These are phyloP conservation scores for Lycium barbarum DNA, from an alignment of 257 asterid genomes.

Conservation along the genomic window DNA sequence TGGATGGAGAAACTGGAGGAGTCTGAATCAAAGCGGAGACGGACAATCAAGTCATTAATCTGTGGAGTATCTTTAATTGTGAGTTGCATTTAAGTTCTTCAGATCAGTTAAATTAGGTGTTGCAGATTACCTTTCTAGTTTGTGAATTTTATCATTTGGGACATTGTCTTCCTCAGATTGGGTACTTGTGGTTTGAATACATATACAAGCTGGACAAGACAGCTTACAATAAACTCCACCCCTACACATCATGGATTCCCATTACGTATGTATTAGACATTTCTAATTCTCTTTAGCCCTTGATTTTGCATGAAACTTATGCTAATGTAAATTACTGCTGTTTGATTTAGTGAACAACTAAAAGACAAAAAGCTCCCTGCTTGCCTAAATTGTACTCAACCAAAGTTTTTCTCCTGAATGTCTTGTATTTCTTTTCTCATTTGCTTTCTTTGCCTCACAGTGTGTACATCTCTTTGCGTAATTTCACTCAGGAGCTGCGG, in stretches of 20 bases:
- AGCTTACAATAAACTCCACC: conserved; percentile 90
- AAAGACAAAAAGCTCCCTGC: background rate
- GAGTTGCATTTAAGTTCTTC: conserved; percentile 38
- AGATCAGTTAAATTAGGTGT: conserved; percentile 1
- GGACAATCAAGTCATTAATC: conserved; percentile 65
- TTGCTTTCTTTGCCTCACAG: conserved; percentile 48
- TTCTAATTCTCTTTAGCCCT: conserved; percentile 2
- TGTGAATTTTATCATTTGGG: conserved; percentile 26
- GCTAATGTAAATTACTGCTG: background rate
- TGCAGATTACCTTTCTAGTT: background rate
- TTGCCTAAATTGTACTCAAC: background rate
- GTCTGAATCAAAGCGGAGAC: conserved; percentile 71
- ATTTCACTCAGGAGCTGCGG: conserved; percentile 82
- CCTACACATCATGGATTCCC: conserved; percentile 99
- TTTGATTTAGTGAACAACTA: background rate
- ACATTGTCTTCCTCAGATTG: conserved; percentile 40
- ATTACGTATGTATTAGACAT: conserved; percentile 64
- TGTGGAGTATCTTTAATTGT: conserved; percentile 68
- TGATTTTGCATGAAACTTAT: background rate
- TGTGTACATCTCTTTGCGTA: conserved; percentile 87
- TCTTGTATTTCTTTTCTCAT: conserved; percentile 33
- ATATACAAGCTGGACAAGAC: conserved; percentile 93
- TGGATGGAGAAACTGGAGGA: conserved; percentile 99
- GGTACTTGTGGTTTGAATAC: conserved; percentile 82
- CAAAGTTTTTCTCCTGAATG: background rate